Conservation (phyloP, 495 filamentous ascomycete genomes). For the Hypomontagnella monticulosa region DNA sequence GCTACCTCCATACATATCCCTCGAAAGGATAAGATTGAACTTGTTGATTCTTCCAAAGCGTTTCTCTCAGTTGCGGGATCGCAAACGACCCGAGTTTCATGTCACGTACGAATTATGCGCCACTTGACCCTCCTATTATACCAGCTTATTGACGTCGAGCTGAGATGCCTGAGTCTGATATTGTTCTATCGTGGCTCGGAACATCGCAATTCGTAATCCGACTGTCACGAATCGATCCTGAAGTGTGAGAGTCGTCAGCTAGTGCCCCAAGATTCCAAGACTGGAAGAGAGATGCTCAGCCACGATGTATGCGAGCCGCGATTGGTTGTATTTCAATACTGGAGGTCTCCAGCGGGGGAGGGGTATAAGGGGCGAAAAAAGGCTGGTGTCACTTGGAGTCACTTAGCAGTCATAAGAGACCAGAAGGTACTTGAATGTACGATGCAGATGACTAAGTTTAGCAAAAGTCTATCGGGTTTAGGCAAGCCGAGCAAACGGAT, state of each 20-base stretch:
- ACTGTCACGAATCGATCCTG: background rate
- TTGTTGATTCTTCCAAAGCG: background rate
- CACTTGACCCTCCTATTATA: background rate
- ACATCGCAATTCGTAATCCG: conserved; percentile 27
- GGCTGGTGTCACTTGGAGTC: conserved; percentile 17
- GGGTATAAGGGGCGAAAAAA: conserved; percentile 16
- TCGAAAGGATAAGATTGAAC: too few relatives aligned
- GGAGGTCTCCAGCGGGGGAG: conserved; percentile 13
- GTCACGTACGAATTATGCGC: background rate
- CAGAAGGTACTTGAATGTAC: conserved; percentile 5
- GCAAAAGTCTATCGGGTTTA: conserved; percentile 13
- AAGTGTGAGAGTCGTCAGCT: too few relatives aligned
- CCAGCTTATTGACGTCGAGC: too few relatives aligned
- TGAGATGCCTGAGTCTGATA: background rate
- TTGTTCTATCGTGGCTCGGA: conserved; percentile 22
- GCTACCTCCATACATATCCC: too few relatives aligned
- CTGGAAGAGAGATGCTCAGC: conserved; percentile 25
- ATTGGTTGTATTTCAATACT: conserved; percentile 7
- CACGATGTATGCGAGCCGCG: conserved; percentile 8
- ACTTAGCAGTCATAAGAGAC: background rate
- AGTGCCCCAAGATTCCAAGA: background rate
- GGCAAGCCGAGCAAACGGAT: conserved; percentile 27
- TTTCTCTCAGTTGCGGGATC: background rate
- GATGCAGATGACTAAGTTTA: background rate
- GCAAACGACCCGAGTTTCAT: conserved; percentile 7